These are phyloP conservation scores for Nothophoma quercina DNA, from an alignment of 2,329 filamentous ascomycete species.

Conservation along the genomic window DNA sequence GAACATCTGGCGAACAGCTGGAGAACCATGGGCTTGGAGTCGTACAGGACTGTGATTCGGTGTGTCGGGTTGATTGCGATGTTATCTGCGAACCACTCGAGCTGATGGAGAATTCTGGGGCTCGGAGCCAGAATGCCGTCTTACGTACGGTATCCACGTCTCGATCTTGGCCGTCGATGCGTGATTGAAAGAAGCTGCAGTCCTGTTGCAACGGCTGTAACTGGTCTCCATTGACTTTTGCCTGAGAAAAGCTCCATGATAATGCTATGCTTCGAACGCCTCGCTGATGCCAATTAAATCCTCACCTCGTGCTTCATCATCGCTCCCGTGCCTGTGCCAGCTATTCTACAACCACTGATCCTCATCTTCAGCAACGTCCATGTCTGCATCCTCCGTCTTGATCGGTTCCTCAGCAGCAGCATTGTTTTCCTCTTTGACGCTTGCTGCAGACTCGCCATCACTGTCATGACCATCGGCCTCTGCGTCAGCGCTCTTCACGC, in stretches of 20 bases:
- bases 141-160: not conserved
- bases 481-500: constrained; percentile 11
- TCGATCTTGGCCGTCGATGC: not conserved
- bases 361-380: constrained; percentile 47
- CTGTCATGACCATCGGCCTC: constrained; percentile 1
- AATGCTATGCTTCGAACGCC: too few species aligned
- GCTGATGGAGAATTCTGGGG: too few species aligned
- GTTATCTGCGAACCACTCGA: not conserved
- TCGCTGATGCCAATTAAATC: too few species aligned
- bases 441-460: constrained; percentile 26
- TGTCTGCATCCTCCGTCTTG: constrained; percentile 28
- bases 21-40: not conserved
- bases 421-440: constrained; percentile 14
- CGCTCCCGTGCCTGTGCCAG: too few species aligned
- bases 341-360: constrained; percentile 38
- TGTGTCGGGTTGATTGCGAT: not conserved
- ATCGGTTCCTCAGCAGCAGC: constrained; percentile 12
- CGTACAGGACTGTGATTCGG: not conserved
- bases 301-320: too few species aligned
- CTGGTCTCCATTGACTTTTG: too few species aligned
- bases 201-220: too few species aligned
- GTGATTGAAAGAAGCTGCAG: too few species aligned
- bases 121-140: not conserved
- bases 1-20: not conserved
- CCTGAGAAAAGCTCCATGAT: too few species aligned